Evolutionary conservation across 2,329 filamentous ascomycete genomes (phyloP), one percentile per base, ranked within the genome.

Genomic region (Pseudogymnoascus sp.): DNA sequence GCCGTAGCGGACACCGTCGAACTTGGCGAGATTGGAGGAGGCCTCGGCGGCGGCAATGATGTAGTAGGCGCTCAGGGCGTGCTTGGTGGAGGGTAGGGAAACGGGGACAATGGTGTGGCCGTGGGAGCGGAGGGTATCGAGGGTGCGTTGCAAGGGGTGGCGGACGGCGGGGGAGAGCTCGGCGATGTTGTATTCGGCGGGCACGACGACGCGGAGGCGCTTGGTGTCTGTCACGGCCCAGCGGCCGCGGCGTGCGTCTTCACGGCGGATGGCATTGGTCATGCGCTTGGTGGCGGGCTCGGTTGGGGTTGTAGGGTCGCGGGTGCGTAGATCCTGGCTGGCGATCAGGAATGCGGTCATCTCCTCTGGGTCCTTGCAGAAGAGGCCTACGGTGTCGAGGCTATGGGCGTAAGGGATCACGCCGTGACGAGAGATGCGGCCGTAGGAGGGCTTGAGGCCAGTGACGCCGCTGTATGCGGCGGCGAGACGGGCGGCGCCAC

Each of bases 1-100:
- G 1, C 95, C 95, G 75, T 96, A 99, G 9, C 95, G 88, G n/a
- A 97, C 86, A 18, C 95, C 95, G 70, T 99, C 96, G 74, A 97
- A 99, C 74, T 96, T 97, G 63, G 95, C 91, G 1, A 99, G 84
- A 70, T 99, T 99, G 14, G 93, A 97, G 1, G 91, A 91, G 3
- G 95, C 95, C 76, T 99, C 95, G 14, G 95, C 93, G 0, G 95
- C 91, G 0, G 95, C 96, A 62, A 99, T 86, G 63, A 99, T 84
- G 75, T 99, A 99, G 78, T 99, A 99, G 35, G 95, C 90, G 18
- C 92, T 90, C 0, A 99, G 83, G 0, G 95, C 93, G 68, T 90
- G 87, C 65, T 86, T 88, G 1, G 93, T 99, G 0, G 88, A 85
- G 0, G 93, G 93, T 4, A 99, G 81, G 1, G 88, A 91, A 14